Conservation (phyloP, 106 monocot genomes). For the Xerophyta viscosa region DNA sequence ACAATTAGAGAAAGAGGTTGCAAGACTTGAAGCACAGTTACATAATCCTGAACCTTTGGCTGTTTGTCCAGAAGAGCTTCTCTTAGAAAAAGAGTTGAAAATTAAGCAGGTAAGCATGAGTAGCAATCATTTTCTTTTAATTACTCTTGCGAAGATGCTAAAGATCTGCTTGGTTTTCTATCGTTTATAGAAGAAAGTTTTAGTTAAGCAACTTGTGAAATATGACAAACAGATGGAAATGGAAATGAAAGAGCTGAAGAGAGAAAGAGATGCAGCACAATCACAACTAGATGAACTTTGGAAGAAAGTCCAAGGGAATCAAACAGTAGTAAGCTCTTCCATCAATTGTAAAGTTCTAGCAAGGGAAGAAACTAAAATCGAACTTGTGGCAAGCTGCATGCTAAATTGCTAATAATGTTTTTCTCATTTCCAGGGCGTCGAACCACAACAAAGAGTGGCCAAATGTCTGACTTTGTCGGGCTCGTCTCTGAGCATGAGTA, state of each 20-base stretch:
- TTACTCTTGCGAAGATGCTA: too few species aligned
- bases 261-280: slow-evolving; percentile 68
- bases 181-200: neutral
- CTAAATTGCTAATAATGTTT: neutral
- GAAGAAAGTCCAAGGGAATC: slow-evolving; percentile 45
- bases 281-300: slow-evolving; percentile 50
- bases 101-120: slow-evolving; percentile 60
- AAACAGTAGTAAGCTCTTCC: slow-evolving; percentile 14
- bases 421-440: slow-evolving; percentile 31
- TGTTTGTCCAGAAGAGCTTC: slow-evolving; percentile 41
- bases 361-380: neutral
- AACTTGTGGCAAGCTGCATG: neutral
- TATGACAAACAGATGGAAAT: slow-evolving; percentile 74
- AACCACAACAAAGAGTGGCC: slow-evolving; percentile 37
- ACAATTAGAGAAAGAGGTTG: slow-evolving; percentile 86
- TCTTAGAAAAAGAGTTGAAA: slow-evolving; percentile 77
- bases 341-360: neutral
- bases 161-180: neutral
- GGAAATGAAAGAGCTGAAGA: slow-evolving; percentile 79
- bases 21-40: slow-evolving; percentile 84
- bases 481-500: slow-evolving; percentile 21
- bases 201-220: neutral
- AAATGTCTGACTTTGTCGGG: slow-evolving; percentile 80
- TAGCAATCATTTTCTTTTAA: neutral
- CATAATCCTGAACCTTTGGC: slow-evolving; percentile 61